Percentiles rank a stretch among this genome's conserved stretches.
Conservation (phyloP, 73 alveolate species). For the Breviolum minutum region DNA sequence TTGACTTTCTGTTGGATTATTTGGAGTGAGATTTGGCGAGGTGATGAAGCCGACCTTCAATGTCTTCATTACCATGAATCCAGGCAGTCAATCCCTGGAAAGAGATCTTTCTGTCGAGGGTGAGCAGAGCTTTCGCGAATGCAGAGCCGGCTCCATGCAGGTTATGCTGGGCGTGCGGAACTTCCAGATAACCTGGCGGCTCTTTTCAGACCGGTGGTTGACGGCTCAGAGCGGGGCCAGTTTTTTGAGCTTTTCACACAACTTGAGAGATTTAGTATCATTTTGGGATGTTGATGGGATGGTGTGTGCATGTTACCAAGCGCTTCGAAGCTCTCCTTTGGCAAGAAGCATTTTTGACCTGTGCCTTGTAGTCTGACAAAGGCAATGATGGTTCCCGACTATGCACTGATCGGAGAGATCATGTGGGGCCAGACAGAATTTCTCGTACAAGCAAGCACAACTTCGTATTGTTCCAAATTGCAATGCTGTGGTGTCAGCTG, state of each 20-base stretch:
- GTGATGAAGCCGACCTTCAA: constrained; percentile 99
- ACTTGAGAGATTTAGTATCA: not conserved
- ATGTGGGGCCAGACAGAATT: not conserved
- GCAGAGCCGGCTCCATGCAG: not conserved
- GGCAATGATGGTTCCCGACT: constrained; percentile 99
- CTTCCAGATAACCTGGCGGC: constrained; percentile 95
- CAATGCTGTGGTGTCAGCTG: not conserved
- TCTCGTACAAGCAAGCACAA: too few relatives aligned
- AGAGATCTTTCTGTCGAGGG: not conserved
- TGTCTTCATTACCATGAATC: constrained; percentile 99
- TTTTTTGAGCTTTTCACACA: not conserved
- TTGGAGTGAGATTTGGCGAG: not conserved
- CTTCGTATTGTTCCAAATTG: not conserved
- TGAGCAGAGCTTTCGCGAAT: not conserved
- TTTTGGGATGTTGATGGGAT: too few relatives aligned
- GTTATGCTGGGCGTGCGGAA: constrained; percentile 95
- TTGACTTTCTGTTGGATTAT: not conserved
- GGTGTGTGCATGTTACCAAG: too few relatives aligned
- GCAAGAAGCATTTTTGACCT: not conserved
- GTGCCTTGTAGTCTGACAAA: constrained; percentile 96
- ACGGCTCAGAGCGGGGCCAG: not conserved
- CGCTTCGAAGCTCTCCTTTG: not conserved
- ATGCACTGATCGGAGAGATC: constrained; percentile 99
- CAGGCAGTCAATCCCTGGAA: constrained; percentile 97
- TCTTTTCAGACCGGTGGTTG: constrained; percentile 91